Evolutionary conservation across 352 stramenopile genomes (phyloP), one percentile per base, ranked within the genome.

Genomic region (Phytophthora kernoviae): DNA sequence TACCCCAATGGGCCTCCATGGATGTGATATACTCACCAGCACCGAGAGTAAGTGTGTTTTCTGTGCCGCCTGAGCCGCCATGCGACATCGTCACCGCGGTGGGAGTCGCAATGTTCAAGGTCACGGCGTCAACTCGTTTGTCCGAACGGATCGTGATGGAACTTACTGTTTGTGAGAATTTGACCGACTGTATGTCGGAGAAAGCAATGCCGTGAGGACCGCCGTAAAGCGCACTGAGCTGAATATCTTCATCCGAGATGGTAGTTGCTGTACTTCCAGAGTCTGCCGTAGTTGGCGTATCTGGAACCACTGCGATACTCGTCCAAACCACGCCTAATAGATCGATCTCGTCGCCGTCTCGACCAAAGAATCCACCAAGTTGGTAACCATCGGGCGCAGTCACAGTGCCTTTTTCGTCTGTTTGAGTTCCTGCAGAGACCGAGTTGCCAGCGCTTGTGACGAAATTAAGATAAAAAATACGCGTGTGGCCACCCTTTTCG

Each of bases 301-400:
- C 48, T 9, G 53, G 18, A 12, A 65, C 58, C n/a, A 44, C 18
- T 2, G 39, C 41, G 27, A 68, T 64, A 36, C 47, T 64, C 10
- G 60, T 65, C 60, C 60, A 68, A 22, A 68, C 54, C 5, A 54
- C 53, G 41, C 60, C 60, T 12, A 68, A 24, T 0, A 64, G 24
- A 36, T 68, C 60, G 12, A 68, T 68, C 18, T 68, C 60, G 12
- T 68, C 60, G 5, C 60, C 60, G 9, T 64, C 60, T 9, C 60
- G 60, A 22, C 60, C 60, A 48, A 68, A 68, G 24, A 68, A 64
- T 5, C 60, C 54, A 2, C 60, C 60, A 4, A 68, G 24, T 17
- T 68, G 54, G 40, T 64, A 68, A 2, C 60, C 60, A 6, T 53
- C 46, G 0, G 60, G 60, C n/a, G 60, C 60, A 26, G 37, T 58